Evolutionary conservation across 108 stramenopile genomes (phyloP).

Genomic region (Aurantiochytrium sp.): DNA sequence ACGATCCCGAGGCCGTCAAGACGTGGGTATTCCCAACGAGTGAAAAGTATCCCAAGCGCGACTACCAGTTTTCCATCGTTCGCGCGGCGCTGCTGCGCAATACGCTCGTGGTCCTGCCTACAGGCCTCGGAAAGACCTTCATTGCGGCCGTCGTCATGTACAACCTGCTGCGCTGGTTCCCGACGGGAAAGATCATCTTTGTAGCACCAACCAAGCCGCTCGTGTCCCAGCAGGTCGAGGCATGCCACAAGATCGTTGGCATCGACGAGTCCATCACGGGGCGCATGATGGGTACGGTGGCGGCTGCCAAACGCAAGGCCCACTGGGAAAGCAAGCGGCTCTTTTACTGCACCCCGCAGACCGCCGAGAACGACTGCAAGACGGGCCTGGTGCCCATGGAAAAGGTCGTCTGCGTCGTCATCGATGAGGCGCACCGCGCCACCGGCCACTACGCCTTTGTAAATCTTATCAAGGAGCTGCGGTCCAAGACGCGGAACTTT

Average conservation of each 20-base stretch:
- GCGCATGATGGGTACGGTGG: conserved; percentile 64
- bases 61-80: conserved; percentile 79
- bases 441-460: conserved; percentile 83
- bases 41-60: conserved; percentile 62
- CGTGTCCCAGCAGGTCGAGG: conserved; percentile 87
- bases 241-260: conserved; percentile 77
- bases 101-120: conserved; percentile 89
- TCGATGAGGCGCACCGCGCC: conserved; percentile 95
- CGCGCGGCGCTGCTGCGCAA: conserved; percentile 70
- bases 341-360: conserved; percentile 96
- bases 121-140: conserved; percentile 95
- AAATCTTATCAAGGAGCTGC: conserved; percentile 56
- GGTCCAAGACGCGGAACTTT: conserved; percentile 48
- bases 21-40: conserved; percentile 83
- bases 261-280: conserved; percentile 72
- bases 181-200: conserved; percentile 50
- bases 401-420: conserved; percentile 76
- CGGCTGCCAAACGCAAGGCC: conserved; percentile 32
- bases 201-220: conserved; percentile 89
- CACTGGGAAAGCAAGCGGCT: conserved; percentile 71
- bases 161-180: conserved; percentile 85
- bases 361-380: conserved; percentile 80
- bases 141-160: conserved; percentile 97
- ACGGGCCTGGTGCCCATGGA: conserved; percentile 49
- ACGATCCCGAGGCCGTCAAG: conserved; percentile 32